Percentiles rank a stretch among this genome's conserved stretches.
Evolutionary conservation across 352 stramenopile genomes (phyloP).

Genomic region (Phytophthora fragariae): DNA sequence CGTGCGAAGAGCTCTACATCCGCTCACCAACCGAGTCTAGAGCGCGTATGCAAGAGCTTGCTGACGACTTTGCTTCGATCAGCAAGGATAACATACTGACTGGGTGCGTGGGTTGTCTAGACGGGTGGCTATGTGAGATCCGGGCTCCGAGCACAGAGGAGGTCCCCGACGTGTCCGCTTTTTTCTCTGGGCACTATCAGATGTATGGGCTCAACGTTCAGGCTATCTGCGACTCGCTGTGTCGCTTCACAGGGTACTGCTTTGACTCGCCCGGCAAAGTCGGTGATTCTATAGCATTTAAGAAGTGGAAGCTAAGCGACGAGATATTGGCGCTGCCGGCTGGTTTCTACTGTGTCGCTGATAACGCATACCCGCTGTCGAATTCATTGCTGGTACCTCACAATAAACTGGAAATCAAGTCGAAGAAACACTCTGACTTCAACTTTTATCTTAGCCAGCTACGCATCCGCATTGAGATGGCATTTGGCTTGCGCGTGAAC

Average conservation of each 20-base stretch:
- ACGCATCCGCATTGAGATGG: slow-evolving; percentile 56
- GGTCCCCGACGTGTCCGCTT: slow-evolving; percentile 12
- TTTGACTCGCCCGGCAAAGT: slow-evolving; percentile 16
- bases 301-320: slow-evolving; percentile 19
- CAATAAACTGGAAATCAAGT: slow-evolving; percentile 15
- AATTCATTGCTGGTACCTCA: slow-evolving; percentile 15
- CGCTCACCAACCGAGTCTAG: no score
- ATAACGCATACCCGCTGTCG: slow-evolving; percentile 14
- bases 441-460: slow-evolving; percentile 54
- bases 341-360: slow-evolving; percentile 14
- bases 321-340: slow-evolving; percentile 3
- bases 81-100: background rate
- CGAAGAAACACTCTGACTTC: slow-evolving; percentile 22
- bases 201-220: slow-evolving; percentile 22
- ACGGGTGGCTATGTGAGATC: no score
- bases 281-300: slow-evolving; percentile 10
- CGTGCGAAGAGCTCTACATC: no score
- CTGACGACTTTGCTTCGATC: background rate
- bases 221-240: slow-evolving; percentile 18
- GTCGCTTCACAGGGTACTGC: slow-evolving; percentile 19
- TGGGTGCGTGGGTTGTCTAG: no score
- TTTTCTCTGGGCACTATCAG: background rate
- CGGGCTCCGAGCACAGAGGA: slow-evolving; percentile 1
- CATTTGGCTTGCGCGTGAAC: slow-evolving; percentile 33
- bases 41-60: no score